These are phyloP conservation scores for Takashimella tepidaria DNA, from an alignment of 1,284 basidiomycete genomes.

Conservation along the genomic window DNA sequence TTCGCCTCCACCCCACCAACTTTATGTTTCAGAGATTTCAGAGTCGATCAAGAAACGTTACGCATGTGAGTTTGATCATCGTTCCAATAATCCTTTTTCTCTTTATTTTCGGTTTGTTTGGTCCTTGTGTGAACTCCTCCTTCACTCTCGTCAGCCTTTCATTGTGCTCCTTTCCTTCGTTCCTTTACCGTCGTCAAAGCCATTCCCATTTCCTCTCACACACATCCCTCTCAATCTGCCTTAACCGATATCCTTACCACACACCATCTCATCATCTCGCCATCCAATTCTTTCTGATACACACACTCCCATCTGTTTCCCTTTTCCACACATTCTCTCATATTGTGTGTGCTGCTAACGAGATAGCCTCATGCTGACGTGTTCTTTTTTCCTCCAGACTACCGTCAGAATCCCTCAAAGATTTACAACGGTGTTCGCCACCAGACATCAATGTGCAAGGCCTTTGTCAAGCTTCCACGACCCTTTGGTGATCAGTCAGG, in stretches of 20 bases:
- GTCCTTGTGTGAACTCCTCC: no score
- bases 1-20: slow-evolving; percentile 39
- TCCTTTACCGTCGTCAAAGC: not conserved
- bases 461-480: slow-evolving; percentile 46
- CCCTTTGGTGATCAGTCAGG: slow-evolving; percentile 47
- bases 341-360: no score
- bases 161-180: not conserved
- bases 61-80: slow-evolving; percentile 39
- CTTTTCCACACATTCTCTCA: no score
- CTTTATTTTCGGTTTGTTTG: not conserved
- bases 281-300: not conserved
- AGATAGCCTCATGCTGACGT: slow-evolving; percentile 10
- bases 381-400: slow-evolving; percentile 35
- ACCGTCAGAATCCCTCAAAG: slow-evolving; percentile 46
- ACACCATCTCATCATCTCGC: not conserved
- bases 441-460: slow-evolving; percentile 47
- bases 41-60: slow-evolving; percentile 43
- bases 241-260: no score
- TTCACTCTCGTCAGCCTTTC: not conserved
- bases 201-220: not conserved
- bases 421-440: slow-evolving; percentile 50
- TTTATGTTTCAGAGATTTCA: slow-evolving; percentile 46
- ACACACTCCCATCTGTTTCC: slow-evolving; percentile 1
- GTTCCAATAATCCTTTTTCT: not conserved
- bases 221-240: no score